These are phyloP conservation scores for Populus tomentosa DNA, from an alignment of 441 rosid genomes.

Conservation along the genomic window DNA sequence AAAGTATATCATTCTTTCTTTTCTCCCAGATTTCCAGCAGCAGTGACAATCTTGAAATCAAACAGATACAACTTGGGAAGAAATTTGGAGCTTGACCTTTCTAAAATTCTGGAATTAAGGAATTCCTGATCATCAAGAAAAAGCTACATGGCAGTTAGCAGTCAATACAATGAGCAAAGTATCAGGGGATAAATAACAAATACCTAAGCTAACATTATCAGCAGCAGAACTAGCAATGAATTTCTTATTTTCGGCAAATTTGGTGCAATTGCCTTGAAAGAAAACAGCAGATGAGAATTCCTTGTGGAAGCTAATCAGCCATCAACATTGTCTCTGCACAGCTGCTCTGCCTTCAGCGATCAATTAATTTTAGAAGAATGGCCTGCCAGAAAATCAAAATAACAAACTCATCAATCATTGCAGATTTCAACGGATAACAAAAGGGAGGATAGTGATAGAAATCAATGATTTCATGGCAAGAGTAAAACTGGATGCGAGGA, in stretches of 20 bases:
- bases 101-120: neutral
- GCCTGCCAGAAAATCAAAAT: conserved; percentile 32
- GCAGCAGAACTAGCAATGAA: neutral
- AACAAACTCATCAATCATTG: neutral
- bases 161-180: neutral
- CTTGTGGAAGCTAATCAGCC: neutral
- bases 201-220: neutral
- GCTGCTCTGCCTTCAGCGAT: conserved; percentile 19
- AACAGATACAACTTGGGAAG: neutral
- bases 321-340: neutral
- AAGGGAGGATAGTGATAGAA: neutral
- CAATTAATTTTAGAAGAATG: conserved; percentile 41
- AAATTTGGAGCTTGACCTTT: neutral
- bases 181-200: neutral
- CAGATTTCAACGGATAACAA: neutral
- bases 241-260: neutral
- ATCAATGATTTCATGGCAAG: neutral
- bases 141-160: neutral
- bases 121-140: neutral
- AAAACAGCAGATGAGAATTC: neutral
- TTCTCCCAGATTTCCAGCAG: neutral
- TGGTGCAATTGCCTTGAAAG: neutral
- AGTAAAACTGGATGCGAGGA: neutral
- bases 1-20: neutral
- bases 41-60: neutral